Evolutionary conservation across 768 basidiomycete genomes (phyloP), one percentile per base, ranked within the genome.

Genomic region (Lentinula detonsa): DNA sequence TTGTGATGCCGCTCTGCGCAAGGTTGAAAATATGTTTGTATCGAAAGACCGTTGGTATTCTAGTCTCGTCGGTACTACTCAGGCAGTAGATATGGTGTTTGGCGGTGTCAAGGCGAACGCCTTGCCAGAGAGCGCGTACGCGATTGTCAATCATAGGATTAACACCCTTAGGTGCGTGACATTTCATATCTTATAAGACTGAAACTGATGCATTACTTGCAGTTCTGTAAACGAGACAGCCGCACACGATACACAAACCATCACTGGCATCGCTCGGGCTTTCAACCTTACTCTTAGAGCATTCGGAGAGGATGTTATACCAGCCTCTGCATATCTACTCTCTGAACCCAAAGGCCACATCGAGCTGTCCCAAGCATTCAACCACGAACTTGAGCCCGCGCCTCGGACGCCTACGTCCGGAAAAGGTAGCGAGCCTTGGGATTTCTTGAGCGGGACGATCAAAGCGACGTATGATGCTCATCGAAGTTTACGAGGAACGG

Each of bases 41-140:
- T 11, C 15, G 13, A 21, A 21, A 5, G 55, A 72, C 37, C 65
- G 62, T 0, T 45, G 40, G 13, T 69, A 69, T 59, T 70, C 69
- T n/a, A 75, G 68, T 37, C 62, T 75, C 10, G 68, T 78, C 4
- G 71, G 75, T 11, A 85, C 85, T 11, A 85, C 85, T 5, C 83
- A 85, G 70, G 85, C 85, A 2, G 76, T 82, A 31, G 84, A 85
- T 64, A 65, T 88, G 8, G 65, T 78, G 31, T 61, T 62, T 6
- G 76, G 76, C 3, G 80, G 77, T 23, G 73, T 81, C 39, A 85
- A 85, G 66, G 69, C 75, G 4, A 87, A 86, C 61, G 85, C 84
- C n/a, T 74, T 87, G 16, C 85, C 85, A 1, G 86, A 86, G 67
- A 70, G 70, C 23, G 81, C 75, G 0, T 75, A 66, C 52, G 81